phyloP scores from a whole-genome alignment of 2,329 filamentous ascomycete species.

The Talaromyces sp. region DNA sequence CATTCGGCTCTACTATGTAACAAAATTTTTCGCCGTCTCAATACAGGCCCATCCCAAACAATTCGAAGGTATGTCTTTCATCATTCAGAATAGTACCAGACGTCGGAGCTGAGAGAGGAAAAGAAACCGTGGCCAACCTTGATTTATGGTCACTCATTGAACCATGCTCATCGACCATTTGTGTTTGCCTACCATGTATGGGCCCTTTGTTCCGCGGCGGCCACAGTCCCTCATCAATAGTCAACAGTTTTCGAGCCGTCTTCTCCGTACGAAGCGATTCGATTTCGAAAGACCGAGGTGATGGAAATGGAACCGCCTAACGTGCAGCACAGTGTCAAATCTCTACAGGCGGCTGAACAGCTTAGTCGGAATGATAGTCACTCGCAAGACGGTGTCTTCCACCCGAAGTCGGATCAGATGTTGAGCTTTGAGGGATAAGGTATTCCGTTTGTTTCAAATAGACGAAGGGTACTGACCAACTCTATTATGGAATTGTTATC shows the following conservation, averaged over 20 bases:
- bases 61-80: constrained; percentile 6
- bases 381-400: background rate
- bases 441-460: background rate
- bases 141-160: constrained; percentile 14
- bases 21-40: background rate
- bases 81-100: background rate
- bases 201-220: constrained; percentile 4
- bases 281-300: background rate
- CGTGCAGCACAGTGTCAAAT: background rate
- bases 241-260: constrained; percentile 4
- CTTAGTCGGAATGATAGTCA: background rate
- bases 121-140: constrained; percentile 9
- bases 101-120: background rate
- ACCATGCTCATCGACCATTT: constrained; percentile 9
- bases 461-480: background rate
- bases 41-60: background rate
- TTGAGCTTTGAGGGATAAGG: background rate
- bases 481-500: background rate
- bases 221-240: background rate
- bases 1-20: constrained; percentile 12
- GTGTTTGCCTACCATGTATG: constrained; percentile 8
- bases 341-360: background rate
- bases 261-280: background rate
- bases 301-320: background rate
- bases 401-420: background rate